Evolutionary conservation across 345 rosid genomes (phyloP).

Genomic region (Fremontodendron californicum): DNA sequence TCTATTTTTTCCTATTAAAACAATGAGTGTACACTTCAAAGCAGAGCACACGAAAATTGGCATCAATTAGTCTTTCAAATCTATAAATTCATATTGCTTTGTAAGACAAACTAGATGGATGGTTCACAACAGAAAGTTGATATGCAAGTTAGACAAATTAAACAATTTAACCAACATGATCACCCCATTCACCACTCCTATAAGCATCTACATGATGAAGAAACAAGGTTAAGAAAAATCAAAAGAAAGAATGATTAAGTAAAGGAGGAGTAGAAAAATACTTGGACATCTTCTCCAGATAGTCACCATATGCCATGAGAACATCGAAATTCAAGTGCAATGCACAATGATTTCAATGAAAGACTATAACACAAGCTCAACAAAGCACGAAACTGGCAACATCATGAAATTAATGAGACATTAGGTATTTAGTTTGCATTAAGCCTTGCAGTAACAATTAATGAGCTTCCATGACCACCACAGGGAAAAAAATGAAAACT

Average conservation of each 20-base stretch:
- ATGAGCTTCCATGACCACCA: not conserved
- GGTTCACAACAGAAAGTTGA: not conserved
- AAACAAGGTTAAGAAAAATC: not conserved
- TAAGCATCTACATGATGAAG: conserved; percentile 9
- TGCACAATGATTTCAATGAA: not conserved
- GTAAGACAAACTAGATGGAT: not conserved
- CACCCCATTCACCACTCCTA: conserved; percentile 71
- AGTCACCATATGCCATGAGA: too few relatives aligned
- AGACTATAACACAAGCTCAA: not conserved
- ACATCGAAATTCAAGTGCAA: not conserved
- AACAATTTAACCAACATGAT: conserved; percentile 36
- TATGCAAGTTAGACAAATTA: not conserved
- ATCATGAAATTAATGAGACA: conserved; percentile 18
- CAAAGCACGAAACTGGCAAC: conserved; percentile 53
- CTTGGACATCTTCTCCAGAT: too few relatives aligned
- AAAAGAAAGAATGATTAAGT: not conserved
- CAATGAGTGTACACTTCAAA: not conserved
- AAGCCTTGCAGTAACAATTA: not conserved
- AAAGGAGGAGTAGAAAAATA: conserved; percentile 11
- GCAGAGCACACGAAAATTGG: not conserved
- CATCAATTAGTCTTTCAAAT: not conserved
- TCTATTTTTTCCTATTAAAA: not conserved
- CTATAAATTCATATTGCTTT: not conserved
- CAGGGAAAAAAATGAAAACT: not conserved
- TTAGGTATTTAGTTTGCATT: not conserved